Percentiles rank a stretch among this genome's conserved stretches.
phyloP scores from a whole-genome alignment of 768 basidiomycete genomes.

The Pleurotus tuoliensis region DNA sequence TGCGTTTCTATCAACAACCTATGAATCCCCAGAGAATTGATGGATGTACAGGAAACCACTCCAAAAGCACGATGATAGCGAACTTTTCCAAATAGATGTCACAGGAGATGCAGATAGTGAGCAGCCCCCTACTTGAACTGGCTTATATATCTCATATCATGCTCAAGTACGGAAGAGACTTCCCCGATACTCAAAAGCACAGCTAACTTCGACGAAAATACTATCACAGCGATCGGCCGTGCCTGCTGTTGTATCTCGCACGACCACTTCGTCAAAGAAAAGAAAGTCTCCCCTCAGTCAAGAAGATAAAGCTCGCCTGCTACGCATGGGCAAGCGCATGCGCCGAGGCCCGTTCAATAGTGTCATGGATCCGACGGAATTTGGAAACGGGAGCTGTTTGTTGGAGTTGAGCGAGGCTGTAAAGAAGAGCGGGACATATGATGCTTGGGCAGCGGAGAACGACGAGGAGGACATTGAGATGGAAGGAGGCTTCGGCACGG shows the following conservation, averaged over 20 bases:
- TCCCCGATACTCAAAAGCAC: constrained; percentile 48
- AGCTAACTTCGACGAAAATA: constrained; percentile 72
- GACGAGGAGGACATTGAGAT: constrained; percentile 28
- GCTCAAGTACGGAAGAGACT: constrained; percentile 54
- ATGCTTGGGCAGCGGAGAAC: constrained; percentile 50
- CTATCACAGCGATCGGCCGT: constrained; percentile 84
- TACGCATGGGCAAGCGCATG: constrained; percentile 71
- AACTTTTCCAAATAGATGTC: constrained; percentile 79
- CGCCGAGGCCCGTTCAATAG: constrained; percentile 73
- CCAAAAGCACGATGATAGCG: constrained; percentile 63
- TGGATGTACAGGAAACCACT: constrained; percentile 44
- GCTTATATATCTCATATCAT: background rate
- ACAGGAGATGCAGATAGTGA: constrained; percentile 73
- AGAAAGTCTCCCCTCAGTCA: constrained; percentile 44
- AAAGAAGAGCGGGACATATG: constrained; percentile 61
- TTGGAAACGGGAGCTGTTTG: constrained; percentile 60
- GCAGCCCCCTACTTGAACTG: constrained; percentile 14
- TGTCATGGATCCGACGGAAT: constrained; percentile 63
- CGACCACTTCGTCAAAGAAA: constrained; percentile 31
- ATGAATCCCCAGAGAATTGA: background rate
- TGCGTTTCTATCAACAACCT: background rate
- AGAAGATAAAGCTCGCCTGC: constrained; percentile 71
- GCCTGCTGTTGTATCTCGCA: constrained; percentile 73
- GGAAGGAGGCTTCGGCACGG: constrained; percentile 32
- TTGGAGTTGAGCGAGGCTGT: constrained; percentile 68